Conservation (phyloP, 495 filamentous ascomycete genomes). For the Talaromyces thailandensis region DNA sequence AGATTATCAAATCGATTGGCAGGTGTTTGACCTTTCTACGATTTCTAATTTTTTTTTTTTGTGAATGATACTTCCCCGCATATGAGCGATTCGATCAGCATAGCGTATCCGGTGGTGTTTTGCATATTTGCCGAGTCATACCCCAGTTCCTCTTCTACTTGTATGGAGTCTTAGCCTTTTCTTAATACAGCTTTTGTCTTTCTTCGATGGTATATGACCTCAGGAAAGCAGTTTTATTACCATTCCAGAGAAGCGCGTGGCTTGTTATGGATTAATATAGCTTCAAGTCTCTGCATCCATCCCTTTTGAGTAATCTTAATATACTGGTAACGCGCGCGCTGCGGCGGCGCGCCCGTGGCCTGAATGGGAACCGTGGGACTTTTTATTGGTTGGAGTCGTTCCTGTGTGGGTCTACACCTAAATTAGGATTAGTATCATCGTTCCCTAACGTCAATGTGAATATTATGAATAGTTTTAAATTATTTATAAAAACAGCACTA, state of each 20-base stretch:
- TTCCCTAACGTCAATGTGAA: no score
- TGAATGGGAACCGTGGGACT: no score
- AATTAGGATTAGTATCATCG: no score
- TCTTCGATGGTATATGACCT: neutral
- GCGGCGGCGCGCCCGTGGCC: no score
- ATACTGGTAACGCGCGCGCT: neutral
- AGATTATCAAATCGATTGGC: neutral
- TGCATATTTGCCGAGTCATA: neutral
- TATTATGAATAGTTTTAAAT: no score
- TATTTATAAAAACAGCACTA: no score
- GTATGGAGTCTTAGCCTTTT: neutral
- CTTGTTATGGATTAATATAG: neutral
- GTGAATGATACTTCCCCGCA: neutral
- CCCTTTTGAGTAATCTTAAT: neutral
- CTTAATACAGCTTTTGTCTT: neutral
- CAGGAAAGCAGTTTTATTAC: neutral
- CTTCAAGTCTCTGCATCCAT: neutral
- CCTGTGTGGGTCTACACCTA: no score
- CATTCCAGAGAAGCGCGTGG: neutral
- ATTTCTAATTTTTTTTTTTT: neutral
- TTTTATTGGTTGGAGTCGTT: no score
- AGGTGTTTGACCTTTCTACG: neutral
- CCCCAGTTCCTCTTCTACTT: slow-evolving; percentile 7
- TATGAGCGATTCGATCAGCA: neutral
- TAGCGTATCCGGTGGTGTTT: neutral